Base-by-base conservation (phyloP, 306 rosid species). In the Nissolia schottii region DNA sequence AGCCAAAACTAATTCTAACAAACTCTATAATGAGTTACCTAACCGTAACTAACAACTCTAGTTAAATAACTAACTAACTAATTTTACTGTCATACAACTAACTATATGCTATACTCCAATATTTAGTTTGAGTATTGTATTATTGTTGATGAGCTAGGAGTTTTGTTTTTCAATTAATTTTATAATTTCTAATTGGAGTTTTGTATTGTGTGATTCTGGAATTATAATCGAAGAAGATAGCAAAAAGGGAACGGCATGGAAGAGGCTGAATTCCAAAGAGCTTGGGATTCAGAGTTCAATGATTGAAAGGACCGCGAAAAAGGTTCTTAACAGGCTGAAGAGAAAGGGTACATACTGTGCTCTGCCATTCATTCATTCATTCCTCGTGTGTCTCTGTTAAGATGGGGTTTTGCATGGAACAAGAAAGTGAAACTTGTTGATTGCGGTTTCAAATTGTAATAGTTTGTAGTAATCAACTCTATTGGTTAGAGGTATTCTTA, bases 241-340 rank as follows among this genome's bases (percentile, higher is more conserved):
- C 40, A 64, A 59, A 23, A 87, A 71, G 67, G 72, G 24, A 20
- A 46, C 45, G 1, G 28, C 50, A 28, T 87, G 96, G 92, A 92
- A 84, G 87, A 87, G 74, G 74, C 38, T 92, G 57, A 78, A 61
- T 72, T 87, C 85, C 56, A 72, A 58, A 53, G 92, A 89, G 49
- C 89, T 92, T 58, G 96, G 97, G 19, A 84, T 92, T 57, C 77
- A 55, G 29, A 67, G 60, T 64, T 89, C 86, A 4, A 83, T 78
- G 85, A 87, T 92, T 31, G 32, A 80, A 28, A 84, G 16, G 63
- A 71, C 93, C 7, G 54, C 82, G 5, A 79, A 64, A 32, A 89
- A 83, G 85, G 93, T 92, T 86, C 91, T 92, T 11, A 81, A 83
- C 56, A 83, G 68, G 29, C 88, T 92, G 73, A 89, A 80, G 89